phyloP scores from a whole-genome alignment of 2,329 filamentous ascomycete species.

The Cladophialophora carrionii region DNA sequence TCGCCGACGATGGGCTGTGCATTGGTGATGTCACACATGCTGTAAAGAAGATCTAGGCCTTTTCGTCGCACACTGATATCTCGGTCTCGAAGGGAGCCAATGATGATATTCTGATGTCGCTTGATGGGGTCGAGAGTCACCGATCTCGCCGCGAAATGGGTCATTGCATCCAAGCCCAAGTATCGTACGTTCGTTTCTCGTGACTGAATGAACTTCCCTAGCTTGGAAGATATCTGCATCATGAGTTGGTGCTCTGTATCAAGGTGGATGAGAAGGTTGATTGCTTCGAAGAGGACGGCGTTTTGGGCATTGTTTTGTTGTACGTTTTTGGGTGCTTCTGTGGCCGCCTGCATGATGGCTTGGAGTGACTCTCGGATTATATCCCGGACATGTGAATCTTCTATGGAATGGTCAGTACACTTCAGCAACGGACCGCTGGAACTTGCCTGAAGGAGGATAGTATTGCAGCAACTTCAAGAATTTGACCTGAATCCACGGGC shows the following conservation, averaged over 20 bases:
- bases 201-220: conserved; percentile 95
- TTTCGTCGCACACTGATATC: conserved; percentile 97
- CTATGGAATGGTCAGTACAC: conserved; percentile 50
- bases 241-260: conserved; percentile 93
- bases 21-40: conserved; percentile 98
- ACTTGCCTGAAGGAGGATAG: conserved; percentile 85
- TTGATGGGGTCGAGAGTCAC: conserved; percentile 97
- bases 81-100: conserved; percentile 88
- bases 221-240: conserved; percentile 87
- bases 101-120: conserved; percentile 94
- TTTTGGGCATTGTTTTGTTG: conserved; percentile 99
- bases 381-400: conserved; percentile 87
- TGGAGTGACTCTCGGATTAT: conserved; percentile 91
- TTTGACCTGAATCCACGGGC: conserved; percentile 97
- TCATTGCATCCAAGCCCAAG: conserved; percentile 95
- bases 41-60: conserved; percentile 93
- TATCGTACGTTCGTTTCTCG: conserved; percentile 97
- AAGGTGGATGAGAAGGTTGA: conserved; percentile 96
- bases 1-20: conserved; percentile 91
- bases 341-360: conserved; percentile 84
- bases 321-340: conserved; percentile 96
- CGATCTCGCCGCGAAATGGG: conserved; percentile 88
- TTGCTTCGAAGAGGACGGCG: conserved; percentile 95
- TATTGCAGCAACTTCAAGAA: conserved; percentile 89
- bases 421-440: background rate